A percentile compares a stretch with the other conserved stretches of the same genome.
Conservation (phyloP, 345 rosid species). For the Melaleuca quinquenervia region DNA sequence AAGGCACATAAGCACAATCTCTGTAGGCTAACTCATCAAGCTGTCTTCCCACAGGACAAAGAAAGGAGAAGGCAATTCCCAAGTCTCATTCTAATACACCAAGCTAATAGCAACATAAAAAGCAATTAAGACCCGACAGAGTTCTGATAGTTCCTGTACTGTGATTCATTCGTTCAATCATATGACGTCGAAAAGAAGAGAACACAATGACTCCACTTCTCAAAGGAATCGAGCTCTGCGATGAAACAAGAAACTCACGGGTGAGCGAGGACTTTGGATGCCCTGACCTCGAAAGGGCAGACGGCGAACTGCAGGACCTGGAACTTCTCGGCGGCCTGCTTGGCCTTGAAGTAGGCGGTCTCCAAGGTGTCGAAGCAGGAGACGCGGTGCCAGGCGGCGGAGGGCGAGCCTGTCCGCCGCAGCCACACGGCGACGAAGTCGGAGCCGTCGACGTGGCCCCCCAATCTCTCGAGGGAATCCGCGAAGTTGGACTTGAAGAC, state of each 20-base stretch:
- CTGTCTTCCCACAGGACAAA: background rate
- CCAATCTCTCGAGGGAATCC: slow-evolving; percentile 35
- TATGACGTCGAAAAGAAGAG: background rate
- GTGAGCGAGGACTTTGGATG: slow-evolving; percentile 40
- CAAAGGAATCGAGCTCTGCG: background rate
- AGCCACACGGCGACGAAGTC: slow-evolving; percentile 68
- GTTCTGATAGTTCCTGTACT: background rate
- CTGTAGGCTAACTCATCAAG: background rate
- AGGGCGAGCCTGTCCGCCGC: slow-evolving; percentile 57
- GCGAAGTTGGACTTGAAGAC: slow-evolving; percentile 57
- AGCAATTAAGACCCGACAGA: background rate
- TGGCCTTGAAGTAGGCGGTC: slow-evolving; percentile 65
- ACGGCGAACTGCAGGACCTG: slow-evolving; percentile 74
- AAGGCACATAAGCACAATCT: background rate
- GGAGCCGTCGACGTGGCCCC: slow-evolving; percentile 39
- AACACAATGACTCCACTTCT: background rate
- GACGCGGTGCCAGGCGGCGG: slow-evolving; percentile 78
- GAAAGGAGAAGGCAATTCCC: background rate
- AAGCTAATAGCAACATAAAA: background rate
- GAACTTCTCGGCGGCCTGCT: slow-evolving; percentile 56
- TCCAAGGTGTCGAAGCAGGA: slow-evolving; percentile 58
- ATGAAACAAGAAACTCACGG: slow-evolving; percentile 31
- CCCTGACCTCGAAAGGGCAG: slow-evolving; percentile 57
- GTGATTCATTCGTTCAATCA: background rate
- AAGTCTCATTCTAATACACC: background rate